Conservation (phyloP, 1,139 yeast species). For the Magnusiomyces paraingens region DNA sequence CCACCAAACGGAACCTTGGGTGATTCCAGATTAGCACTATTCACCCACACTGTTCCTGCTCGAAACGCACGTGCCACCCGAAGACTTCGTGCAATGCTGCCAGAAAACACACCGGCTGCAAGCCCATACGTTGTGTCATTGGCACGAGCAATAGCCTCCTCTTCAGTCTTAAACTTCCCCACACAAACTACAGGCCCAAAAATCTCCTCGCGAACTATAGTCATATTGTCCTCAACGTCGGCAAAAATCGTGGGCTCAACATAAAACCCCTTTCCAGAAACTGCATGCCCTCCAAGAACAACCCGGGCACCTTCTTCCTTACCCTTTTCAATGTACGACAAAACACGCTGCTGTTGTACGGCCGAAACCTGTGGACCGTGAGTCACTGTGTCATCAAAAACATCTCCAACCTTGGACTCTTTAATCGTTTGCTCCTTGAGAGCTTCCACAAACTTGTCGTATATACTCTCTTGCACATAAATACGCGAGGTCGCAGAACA, state of each 20-base stretch:
- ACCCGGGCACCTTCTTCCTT: constrained; percentile 65
- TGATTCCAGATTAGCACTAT: constrained; percentile 76
- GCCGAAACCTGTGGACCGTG: constrained; percentile 80
- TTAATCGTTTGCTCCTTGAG: constrained; percentile 52
- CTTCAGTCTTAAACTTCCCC: constrained; percentile 59
- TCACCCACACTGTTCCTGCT: constrained; percentile 80
- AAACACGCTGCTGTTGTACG: constrained; percentile 60
- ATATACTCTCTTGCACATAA: constrained; percentile 67
- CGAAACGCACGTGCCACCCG: constrained; percentile 54
- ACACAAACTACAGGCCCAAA: constrained; percentile 82
- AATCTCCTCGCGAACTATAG: constrained; percentile 63
- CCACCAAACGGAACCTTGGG: constrained; percentile 78
- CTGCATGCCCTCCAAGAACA: constrained; percentile 50
- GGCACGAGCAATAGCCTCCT: constrained; percentile 72
- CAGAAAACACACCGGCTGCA: constrained; percentile 76
- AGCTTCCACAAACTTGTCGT: constrained; percentile 54
- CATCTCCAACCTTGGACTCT: constrained; percentile 40
- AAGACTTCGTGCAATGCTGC: constrained; percentile 49
- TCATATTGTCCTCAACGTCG: constrained; percentile 55
- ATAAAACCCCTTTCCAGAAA: constrained; percentile 58
- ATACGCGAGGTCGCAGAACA: constrained; percentile 85
- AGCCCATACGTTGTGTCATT: constrained; percentile 71
- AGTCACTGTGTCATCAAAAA: constrained; percentile 42
- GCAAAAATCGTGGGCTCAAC: constrained; percentile 64
- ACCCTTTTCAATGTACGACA: constrained; percentile 61